Percentiles rank a stretch among this genome's conserved stretches.
phyloP scores from a whole-genome alignment of 163 green algal species.

The Coccomyxa subellipsoidea region DNA sequence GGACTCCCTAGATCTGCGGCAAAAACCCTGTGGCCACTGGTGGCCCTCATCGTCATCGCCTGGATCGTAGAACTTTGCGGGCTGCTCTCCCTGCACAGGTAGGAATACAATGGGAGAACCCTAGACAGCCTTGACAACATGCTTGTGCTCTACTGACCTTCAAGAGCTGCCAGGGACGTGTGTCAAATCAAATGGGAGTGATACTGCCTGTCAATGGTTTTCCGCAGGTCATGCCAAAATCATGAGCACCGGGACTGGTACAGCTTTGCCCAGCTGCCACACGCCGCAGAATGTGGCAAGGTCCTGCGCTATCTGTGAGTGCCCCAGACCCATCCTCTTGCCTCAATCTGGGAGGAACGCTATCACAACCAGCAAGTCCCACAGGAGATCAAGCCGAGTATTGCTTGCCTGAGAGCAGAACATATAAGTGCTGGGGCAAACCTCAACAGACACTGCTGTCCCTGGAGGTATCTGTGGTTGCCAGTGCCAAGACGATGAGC shows the following conservation, averaged over 20 bases:
- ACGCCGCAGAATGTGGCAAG: neutral
- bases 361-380: neutral
- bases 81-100: neutral
- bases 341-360: neutral
- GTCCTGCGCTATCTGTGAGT: slow-evolving; percentile 6
- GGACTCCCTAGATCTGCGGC: neutral
- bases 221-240: neutral
- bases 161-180: neutral
- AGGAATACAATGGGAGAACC: neutral
- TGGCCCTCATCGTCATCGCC: neutral
- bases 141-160: neutral
- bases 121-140: too few species aligned
- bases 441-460: neutral
- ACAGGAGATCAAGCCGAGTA: neutral
- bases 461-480: neutral
- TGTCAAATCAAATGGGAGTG: too few species aligned
- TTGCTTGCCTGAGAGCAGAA: too few species aligned
- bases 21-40: neutral
- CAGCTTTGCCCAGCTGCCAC: slow-evolving; percentile 7
- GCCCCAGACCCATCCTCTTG: neutral
- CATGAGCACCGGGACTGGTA: slow-evolving; percentile 8
- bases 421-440: neutral
- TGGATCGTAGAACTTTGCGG: neutral
- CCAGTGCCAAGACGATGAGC: neutral
- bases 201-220: too few species aligned